Conservation (phyloP, 1,284 basidiomycete species). For the Heliocybe sulcata region DNA sequence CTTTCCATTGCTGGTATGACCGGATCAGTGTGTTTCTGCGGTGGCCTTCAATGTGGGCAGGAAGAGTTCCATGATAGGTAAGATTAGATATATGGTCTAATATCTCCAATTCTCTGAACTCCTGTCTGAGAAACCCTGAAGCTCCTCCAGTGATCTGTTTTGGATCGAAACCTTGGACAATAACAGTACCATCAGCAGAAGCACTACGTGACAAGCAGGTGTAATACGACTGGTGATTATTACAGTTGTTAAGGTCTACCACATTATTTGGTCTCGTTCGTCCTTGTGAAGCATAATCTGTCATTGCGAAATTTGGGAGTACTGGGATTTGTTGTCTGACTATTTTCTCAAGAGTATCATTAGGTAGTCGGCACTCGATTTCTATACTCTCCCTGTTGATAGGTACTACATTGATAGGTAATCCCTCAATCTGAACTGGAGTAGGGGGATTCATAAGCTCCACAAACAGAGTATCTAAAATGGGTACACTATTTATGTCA, state of each 20-base stretch:
- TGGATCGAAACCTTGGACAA: slow-evolving; percentile 22
- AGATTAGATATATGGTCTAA: no score
- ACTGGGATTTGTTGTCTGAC: slow-evolving; percentile 24
- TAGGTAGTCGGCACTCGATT: slow-evolving; percentile 11
- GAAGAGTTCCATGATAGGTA: slow-evolving; percentile 16
- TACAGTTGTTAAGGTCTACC: slow-evolving; percentile 23
- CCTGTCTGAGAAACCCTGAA: slow-evolving; percentile 9
- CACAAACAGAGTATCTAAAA: slow-evolving; percentile 13
- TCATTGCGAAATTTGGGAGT: slow-evolving; percentile 33
- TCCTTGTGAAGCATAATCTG: slow-evolving; percentile 32
- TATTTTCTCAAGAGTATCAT: slow-evolving; percentile 11
- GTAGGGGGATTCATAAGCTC: slow-evolving; percentile 21
- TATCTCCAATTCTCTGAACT: no score
- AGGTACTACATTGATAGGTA: slow-evolving; percentile 32
- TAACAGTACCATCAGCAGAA: slow-evolving; percentile 21
- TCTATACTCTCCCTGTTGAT: slow-evolving; percentile 9
- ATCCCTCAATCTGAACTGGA: slow-evolving; percentile 20
- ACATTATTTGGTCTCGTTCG: slow-evolving; percentile 25
- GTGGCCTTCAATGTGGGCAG: slow-evolving; percentile 10
- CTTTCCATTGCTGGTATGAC: slow-evolving; percentile 11
- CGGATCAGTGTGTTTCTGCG: slow-evolving; percentile 12
- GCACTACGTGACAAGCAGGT: slow-evolving; percentile 26
- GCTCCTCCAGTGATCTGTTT: slow-evolving; percentile 15
- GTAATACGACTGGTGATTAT: slow-evolving; percentile 25
- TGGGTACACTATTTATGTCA: background rate